Evolutionary conservation across 768 basidiomycete genomes (phyloP).

Genomic region (Agaricus blazei): DNA sequence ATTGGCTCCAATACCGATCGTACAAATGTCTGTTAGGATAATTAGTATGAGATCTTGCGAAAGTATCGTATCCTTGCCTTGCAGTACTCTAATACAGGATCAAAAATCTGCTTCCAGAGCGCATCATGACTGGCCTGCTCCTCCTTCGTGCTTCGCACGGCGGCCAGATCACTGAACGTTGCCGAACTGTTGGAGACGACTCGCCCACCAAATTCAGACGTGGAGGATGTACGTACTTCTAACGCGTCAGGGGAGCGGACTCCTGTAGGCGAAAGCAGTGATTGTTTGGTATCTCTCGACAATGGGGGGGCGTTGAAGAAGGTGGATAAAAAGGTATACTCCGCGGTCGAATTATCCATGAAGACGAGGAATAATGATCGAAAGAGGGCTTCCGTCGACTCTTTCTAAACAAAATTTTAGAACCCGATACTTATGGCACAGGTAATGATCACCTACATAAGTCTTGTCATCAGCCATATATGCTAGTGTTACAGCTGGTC

Average conservation of each 20-base stretch:
- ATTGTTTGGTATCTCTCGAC: conserved; percentile 27
- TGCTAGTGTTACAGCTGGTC: conserved; percentile 73
- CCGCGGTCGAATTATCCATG: conserved; percentile 91
- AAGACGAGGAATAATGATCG: conserved; percentile 86
- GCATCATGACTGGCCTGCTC: conserved; percentile 55
- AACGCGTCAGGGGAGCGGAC: conserved; percentile 40
- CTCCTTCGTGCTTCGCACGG: conserved; percentile 44
- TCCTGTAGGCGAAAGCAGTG: conserved; percentile 30
- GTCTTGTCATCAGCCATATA: conserved; percentile 88
- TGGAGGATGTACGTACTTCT: conserved; percentile 37
- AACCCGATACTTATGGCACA: neutral
- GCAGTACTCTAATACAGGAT: conserved; percentile 84
- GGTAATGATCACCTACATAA: conserved; percentile 53
- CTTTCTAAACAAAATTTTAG: conserved; percentile 48
- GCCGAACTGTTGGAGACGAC: conserved; percentile 26
- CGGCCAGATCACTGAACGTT: conserved; percentile 28
- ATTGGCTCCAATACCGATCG: conserved; percentile 63
- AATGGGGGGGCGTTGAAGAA: conserved; percentile 63
- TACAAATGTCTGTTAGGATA: conserved; percentile 53
- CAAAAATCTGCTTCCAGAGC: conserved; percentile 91
- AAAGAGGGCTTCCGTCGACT: conserved; percentile 76
- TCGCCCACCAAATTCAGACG: conserved; percentile 47
- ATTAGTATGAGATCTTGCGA: conserved; percentile 5
- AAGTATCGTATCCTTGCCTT: conserved; percentile 39
- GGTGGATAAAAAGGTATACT: conserved; percentile 80